Conservation (phyloP, 2,329 filamentous ascomycete species). For the Microdochium paspali region DNA sequence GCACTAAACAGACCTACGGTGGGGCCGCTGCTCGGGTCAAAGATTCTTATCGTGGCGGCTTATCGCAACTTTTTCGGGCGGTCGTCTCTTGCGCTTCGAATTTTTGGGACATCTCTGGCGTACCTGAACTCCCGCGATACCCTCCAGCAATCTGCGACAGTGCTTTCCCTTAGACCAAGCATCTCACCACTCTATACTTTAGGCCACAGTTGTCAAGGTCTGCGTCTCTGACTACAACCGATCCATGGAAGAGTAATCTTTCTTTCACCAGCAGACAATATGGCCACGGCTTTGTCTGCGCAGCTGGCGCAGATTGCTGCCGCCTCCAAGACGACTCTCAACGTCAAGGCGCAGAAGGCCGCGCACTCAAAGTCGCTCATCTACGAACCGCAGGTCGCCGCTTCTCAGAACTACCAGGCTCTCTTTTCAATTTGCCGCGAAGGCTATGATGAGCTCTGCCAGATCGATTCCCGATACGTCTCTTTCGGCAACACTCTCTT, state of each 20-base stretch:
- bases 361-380: slow-evolving; percentile 92
- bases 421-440: slow-evolving; percentile 81
- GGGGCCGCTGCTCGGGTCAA: not conserved
- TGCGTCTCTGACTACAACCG: not conserved
- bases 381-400: slow-evolving; percentile 78
- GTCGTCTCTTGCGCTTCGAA: not conserved
- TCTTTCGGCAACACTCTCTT: slow-evolving; percentile 74
- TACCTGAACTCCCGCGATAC: not conserved
- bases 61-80: slow-evolving; percentile 1
- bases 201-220: not conserved
- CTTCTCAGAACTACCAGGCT: slow-evolving; percentile 81
- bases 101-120: not conserved
- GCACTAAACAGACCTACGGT: too few species aligned
- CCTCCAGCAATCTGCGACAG: not conserved
- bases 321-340: slow-evolving; percentile 81
- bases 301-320: slow-evolving; percentile 90
- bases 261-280: slow-evolving; percentile 24
- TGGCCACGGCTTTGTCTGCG: slow-evolving; percentile 81
- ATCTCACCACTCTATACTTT: not conserved
- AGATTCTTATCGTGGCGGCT: not conserved
- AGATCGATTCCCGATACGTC: slow-evolving; percentile 70
- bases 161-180: not conserved
- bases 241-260: slow-evolving; percentile 7
- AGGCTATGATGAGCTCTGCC: slow-evolving; percentile 85
- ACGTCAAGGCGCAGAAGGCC: slow-evolving; percentile 86